Evolutionary conservation across 352 stramenopile genomes (phyloP).

Genomic region (Phytophthora pinifolia): DNA sequence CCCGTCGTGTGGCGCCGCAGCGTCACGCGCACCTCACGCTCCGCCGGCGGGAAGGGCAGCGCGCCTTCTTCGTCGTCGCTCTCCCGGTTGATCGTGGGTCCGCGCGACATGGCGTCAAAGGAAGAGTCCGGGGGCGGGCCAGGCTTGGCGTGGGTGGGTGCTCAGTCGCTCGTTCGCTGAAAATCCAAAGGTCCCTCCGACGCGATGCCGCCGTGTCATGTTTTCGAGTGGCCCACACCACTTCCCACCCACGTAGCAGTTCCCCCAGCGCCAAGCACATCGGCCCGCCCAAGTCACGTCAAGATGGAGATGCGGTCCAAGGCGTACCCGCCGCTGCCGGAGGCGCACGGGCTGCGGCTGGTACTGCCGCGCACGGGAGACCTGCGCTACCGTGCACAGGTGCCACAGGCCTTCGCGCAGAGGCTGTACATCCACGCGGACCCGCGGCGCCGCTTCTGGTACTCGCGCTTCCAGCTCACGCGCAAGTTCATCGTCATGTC

Average conservation of each 20-base stretch:
- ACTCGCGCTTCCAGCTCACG: conserved; percentile 55
- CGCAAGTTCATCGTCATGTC: conserved; percentile 82
- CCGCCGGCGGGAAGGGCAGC: conserved; percentile 17
- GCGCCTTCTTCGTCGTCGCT: conserved; percentile 6
- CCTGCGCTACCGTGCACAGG: conserved; percentile 50
- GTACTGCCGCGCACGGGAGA: conserved; percentile 60
- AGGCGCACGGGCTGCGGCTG: conserved; percentile 36
- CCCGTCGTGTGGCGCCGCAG: conserved; percentile 80
- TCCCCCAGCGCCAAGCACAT: conserved; percentile 5
- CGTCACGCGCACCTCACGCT: conserved; percentile 42
- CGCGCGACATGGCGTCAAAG: conserved; percentile 26
- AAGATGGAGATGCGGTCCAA: conserved; percentile 64
- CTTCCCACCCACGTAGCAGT: not conserved
- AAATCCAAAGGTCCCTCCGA: conserved; percentile 2
- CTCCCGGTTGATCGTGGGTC: conserved; percentile 28
- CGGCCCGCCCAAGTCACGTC: not conserved
- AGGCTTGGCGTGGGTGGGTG: no score
- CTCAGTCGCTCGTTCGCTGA: conserved; percentile 5
- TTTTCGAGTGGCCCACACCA: conserved; percentile 13
- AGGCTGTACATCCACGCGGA: conserved; percentile 58
- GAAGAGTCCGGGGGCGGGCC: conserved; percentile 1
- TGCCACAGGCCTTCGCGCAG: conserved; percentile 47
- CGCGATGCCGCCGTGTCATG: conserved; percentile 10
- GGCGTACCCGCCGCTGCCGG: conserved; percentile 57
- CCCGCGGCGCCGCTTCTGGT: conserved; percentile 41